These are phyloP conservation scores for Jatropha podagrica DNA, from an alignment of 441 rosid genomes.

Conservation along the genomic window DNA sequence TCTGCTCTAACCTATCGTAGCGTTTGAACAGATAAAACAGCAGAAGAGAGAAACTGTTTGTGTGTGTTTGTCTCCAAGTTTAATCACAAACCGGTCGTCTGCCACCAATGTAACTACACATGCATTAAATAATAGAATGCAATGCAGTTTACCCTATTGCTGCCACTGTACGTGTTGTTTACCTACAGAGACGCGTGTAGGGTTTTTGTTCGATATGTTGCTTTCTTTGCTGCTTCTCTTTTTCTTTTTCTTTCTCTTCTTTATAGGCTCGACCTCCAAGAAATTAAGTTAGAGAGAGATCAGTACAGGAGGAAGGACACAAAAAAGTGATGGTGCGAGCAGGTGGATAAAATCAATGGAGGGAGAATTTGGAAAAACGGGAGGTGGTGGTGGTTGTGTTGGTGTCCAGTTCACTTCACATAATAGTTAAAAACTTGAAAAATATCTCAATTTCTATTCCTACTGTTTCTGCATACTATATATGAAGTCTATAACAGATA, in stretches of 20 bases:
- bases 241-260: slow-evolving; percentile 9
- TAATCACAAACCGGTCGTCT: neutral
- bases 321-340: slow-evolving; percentile 22
- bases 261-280: slow-evolving; percentile 37
- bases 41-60: slow-evolving; percentile 1
- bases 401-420: slow-evolving; percentile 30
- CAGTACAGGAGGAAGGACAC: slow-evolving; percentile 11
- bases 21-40: neutral
- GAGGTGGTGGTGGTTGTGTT: slow-evolving; percentile 22
- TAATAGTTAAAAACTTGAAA: neutral
- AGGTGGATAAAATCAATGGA: slow-evolving; percentile 27
- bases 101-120: neutral
- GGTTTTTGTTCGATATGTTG: slow-evolving; percentile 23
- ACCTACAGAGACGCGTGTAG: slow-evolving; percentile 22
- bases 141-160: neutral
- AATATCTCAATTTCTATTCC: neutral
- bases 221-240: slow-evolving; percentile 25
- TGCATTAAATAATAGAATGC: no score
- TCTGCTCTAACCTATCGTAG: slow-evolving; percentile 3
- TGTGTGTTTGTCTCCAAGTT: slow-evolving; percentile 7
- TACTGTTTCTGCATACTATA: neutral
- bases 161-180: slow-evolving; percentile 11
- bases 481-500: no score
- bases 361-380: neutral
- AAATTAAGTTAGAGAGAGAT: slow-evolving; percentile 15